Conservation (phyloP, 73 alveolate species). For the Paramecium octaurelia region DNA sequence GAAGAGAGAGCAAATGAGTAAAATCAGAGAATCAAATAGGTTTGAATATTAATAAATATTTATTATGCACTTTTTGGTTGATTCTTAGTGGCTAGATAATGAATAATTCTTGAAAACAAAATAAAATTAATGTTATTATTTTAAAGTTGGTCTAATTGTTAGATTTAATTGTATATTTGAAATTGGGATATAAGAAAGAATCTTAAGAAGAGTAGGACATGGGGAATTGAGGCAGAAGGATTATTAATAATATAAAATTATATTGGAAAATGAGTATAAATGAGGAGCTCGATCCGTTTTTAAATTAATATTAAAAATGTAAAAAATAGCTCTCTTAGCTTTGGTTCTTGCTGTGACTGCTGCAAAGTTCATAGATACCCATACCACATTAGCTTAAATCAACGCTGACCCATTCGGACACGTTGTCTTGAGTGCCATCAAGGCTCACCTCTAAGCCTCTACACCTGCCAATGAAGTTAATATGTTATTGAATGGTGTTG, state of each 20-base stretch:
- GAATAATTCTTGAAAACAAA: not conserved
- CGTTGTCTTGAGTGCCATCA: conserved; percentile 41
- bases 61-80: not conserved
- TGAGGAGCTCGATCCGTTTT: conserved; percentile 32
- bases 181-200: not conserved
- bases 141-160: not conserved
- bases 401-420: conserved; percentile 49
- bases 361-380: conserved; percentile 39
- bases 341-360: conserved; percentile 54
- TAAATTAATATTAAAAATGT: conserved; percentile 39
- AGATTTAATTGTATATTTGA: not conserved
- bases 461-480: conserved; percentile 50
- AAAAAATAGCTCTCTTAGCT: conserved; percentile 40
- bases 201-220: not conserved
- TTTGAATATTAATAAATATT: not conserved
- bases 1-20: not conserved
- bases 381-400: conserved; percentile 35
- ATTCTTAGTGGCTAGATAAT: not conserved
- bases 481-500: conserved; percentile 32
- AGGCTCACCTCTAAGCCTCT: conserved; percentile 40
- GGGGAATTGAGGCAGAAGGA: not conserved
- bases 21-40: not conserved
- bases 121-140: not conserved
- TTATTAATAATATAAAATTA: not conserved
- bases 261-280: not conserved